phyloP scores from a whole-genome alignment of 495 filamentous ascomycete genomes.

The Penicillium atrosanguineum region DNA sequence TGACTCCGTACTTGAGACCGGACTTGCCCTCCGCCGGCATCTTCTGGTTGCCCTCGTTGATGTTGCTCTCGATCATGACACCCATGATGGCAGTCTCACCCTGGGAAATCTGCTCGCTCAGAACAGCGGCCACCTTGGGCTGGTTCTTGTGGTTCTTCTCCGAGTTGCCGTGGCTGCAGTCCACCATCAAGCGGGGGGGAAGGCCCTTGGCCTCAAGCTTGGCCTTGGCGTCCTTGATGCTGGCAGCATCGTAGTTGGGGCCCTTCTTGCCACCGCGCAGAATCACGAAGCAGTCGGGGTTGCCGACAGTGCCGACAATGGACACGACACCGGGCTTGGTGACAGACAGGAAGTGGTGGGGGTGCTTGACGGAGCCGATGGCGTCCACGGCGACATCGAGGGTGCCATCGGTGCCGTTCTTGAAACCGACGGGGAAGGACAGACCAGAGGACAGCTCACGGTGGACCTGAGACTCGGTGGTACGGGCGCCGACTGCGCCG shows the following conservation, averaged over 20 bases:
- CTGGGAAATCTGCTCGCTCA: slow-evolving; percentile 79
- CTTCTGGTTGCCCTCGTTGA: slow-evolving; percentile 93
- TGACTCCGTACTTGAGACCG: slow-evolving; percentile 90
- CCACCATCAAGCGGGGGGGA: slow-evolving; percentile 84
- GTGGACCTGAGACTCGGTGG: slow-evolving; percentile 94
- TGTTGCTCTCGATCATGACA: slow-evolving; percentile 98
- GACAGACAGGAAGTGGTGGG: slow-evolving; percentile 97
- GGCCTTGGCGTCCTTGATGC: slow-evolving; percentile 72
- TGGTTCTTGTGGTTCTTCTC: slow-evolving; percentile 96
- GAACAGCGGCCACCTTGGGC: slow-evolving; percentile 80
- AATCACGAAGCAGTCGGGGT: slow-evolving; percentile 98
- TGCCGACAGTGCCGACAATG: slow-evolving; percentile 92
- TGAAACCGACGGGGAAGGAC: slow-evolving; percentile 98
- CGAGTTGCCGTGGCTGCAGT: slow-evolving; percentile 97
- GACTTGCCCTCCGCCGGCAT: slow-evolving; percentile 84
- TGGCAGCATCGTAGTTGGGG: slow-evolving; percentile 88
- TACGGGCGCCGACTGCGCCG: slow-evolving; percentile 91
- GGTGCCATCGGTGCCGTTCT: slow-evolving; percentile 96
- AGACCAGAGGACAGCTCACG: slow-evolving; percentile 91
- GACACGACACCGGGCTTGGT: slow-evolving; percentile 96
- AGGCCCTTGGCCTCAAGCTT: slow-evolving; percentile 65
- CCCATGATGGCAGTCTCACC: slow-evolving; percentile 92
- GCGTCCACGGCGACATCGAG: slow-evolving; percentile 92
- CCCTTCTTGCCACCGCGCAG: slow-evolving; percentile 89
- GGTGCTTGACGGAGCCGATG: slow-evolving; percentile 87